Evolutionary conservation across 345 rosid species (phyloP).

Genomic region (Odontarrhena argentea): DNA sequence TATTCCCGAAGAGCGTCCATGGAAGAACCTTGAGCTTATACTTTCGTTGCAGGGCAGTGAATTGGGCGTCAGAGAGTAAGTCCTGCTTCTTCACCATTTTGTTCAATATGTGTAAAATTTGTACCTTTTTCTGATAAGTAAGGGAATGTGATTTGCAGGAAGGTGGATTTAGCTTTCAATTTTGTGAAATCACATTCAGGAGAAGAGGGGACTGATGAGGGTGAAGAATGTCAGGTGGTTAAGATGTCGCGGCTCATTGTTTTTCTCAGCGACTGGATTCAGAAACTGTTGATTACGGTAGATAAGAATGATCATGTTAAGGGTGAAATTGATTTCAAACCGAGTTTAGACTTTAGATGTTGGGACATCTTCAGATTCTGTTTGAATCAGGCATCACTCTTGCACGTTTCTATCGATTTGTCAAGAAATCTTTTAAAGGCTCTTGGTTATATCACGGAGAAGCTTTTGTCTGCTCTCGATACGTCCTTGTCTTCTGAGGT

Average conservation of each 20-base stretch:
- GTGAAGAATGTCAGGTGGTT: conserved; percentile 64
- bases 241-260: conserved; percentile 55
- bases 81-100: neutral
- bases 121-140: neutral
- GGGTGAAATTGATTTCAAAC: conserved; percentile 34
- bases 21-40: conserved; percentile 78
- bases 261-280: conserved; percentile 80
- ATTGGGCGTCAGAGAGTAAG: conserved; percentile 60
- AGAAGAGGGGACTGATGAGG: conserved; percentile 37
- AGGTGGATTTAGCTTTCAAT: conserved; percentile 63
- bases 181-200: conserved; percentile 43
- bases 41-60: conserved; percentile 54
- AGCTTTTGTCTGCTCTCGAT: conserved; percentile 43
- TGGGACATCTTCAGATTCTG: conserved; percentile 81
- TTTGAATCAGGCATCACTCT: conserved; percentile 58
- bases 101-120: neutral
- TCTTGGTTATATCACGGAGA: conserved; percentile 48
- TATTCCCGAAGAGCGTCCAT: conserved; percentile 48
- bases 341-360: conserved; percentile 70
- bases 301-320: conserved; percentile 48
- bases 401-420: conserved; percentile 58
- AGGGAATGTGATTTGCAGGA: conserved; percentile 56
- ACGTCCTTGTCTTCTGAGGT: conserved; percentile 33
- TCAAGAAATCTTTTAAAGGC: conserved; percentile 62
- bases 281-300: conserved; percentile 53